Percentiles rank a stretch among this genome's conserved stretches.
Conservation (phyloP, 257 asterid genomes). For the Nyctanthes arbortristis region DNA sequence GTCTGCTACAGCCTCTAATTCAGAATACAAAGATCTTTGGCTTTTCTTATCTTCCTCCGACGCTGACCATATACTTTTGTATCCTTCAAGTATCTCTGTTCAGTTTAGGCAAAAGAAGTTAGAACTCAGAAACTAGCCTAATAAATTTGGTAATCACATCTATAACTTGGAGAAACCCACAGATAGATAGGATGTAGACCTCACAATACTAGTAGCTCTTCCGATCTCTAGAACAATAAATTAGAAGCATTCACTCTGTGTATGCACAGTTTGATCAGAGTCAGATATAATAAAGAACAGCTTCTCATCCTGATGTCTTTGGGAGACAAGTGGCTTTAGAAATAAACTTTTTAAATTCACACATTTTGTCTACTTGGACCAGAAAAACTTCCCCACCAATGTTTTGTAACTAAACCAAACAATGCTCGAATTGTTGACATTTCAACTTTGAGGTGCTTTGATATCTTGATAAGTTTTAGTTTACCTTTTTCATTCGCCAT, state of each 20-base stretch:
- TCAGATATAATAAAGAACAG: neutral
- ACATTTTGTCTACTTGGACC: too few relatives aligned
- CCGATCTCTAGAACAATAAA: neutral
- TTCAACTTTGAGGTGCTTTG: slow-evolving; percentile 8
- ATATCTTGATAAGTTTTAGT: slow-evolving; percentile 9
- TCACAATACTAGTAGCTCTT: neutral
- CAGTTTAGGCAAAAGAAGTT: slow-evolving; percentile 20
- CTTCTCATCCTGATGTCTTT: neutral
- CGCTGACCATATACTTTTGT: slow-evolving; percentile 64
- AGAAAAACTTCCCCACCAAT: too few relatives aligned
- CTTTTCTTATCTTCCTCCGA: slow-evolving; percentile 85
- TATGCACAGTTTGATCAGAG: neutral
- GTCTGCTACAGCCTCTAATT: slow-evolving; percentile 95
- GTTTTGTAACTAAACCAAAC: too few relatives aligned
- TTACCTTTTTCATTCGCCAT: slow-evolving; percentile 89
- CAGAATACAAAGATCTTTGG: slow-evolving; percentile 87
- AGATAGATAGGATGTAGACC: neutral
- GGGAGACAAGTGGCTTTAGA: neutral
- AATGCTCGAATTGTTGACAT: neutral
- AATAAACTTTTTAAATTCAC: neutral
- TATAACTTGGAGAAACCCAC: neutral
- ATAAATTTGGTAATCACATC: slow-evolving; percentile 1
- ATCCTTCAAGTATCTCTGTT: slow-evolving; percentile 89
- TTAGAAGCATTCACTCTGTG: neutral
- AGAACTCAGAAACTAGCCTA: slow-evolving; percentile 21